A percentile compares a stretch with the other conserved stretches of the same genome.
phyloP scores from a whole-genome alignment of 371 early-diverging fungal species.

The Smittium mucronatum region DNA sequence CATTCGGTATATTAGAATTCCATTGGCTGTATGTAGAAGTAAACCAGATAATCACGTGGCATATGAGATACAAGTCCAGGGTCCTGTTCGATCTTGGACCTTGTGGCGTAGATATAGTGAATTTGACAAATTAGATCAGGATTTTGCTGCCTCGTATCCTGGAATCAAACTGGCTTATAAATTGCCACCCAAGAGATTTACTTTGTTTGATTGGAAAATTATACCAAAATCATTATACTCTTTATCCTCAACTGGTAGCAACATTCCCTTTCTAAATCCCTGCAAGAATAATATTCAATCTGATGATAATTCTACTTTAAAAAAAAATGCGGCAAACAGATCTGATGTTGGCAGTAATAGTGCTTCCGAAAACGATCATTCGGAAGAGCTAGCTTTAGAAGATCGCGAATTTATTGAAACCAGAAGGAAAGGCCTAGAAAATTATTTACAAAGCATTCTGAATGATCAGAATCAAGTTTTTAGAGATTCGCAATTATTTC shows the following conservation, averaged over 20 bases:
- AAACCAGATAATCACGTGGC: constrained; percentile 58
- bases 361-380: neutral
- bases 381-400: constrained; percentile 30
- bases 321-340: neutral
- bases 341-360: neutral
- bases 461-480: constrained; percentile 59
- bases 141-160: constrained; percentile 41
- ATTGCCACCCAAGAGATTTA: constrained; percentile 52
- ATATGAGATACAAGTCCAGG: constrained; percentile 59
- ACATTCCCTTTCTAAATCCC: neutral
- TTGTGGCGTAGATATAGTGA: constrained; percentile 82
- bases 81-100: constrained; percentile 73
- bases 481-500: constrained; percentile 57
- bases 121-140: constrained; percentile 53
- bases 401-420: constrained; percentile 60
- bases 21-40: constrained; percentile 42
- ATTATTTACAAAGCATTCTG: constrained; percentile 62
- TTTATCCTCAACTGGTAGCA: neutral
- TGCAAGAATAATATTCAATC: neutral
- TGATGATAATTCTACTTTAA: neutral
- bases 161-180: constrained; percentile 41
- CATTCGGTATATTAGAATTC: constrained; percentile 52
- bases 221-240: neutral
- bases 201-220: constrained; percentile 10
- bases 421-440: constrained; percentile 61